Base-by-base conservation (phyloP, 2,329 filamentous ascomycete genomes). In the Teratosphaeria zuluensis region DNA sequence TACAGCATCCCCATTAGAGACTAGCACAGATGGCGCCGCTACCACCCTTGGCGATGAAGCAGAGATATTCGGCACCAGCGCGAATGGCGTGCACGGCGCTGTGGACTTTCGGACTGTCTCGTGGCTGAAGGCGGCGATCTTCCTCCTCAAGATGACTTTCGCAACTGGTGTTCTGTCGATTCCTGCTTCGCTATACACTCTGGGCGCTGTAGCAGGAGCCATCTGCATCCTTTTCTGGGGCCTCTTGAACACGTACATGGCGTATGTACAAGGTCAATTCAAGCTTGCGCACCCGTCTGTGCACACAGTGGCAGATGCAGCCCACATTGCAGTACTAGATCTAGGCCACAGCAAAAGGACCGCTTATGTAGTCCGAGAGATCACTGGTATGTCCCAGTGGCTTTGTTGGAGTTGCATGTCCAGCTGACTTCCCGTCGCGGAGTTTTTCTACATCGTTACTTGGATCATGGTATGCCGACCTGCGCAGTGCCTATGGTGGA, bases 131-230 rank as follows among this genome's bases (percentile, higher is more conserved):
- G 62, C 62, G 3, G 54, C 60, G 1, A 61, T 61, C 56, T 58
- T 64, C 48, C 42, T 64, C 21, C 56, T 64, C 52, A 64, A 64
- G 51, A 59, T 62, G 55, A 64, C 59, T 1, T 64, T 65, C 53
- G 64, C 63, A 3, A 62, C 61, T 19, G 61, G 63, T 12, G 58
- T 65, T 4, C 51, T 65, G 24, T 60, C 56, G 5, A 61, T 65
- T 33, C 63, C 64, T 11, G 59, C 62, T 5, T 59, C 61, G 8
- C 56, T 65, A 55, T 61, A 64, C 35, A 58, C 56, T 12, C 56
- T 65, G 6, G 64, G 61, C 7, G 59, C 61, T 21, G 64, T 64
- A 1, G 52, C 51, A 21, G 62, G 59, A 14, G 56, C 60, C 1
- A 11, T 65, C 2, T 63, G 59, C 52, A 62, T 65, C 53, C 21